Conservation (phyloP, 108 stramenopile genomes). For the Asterionellopsis glacialis region DNA sequence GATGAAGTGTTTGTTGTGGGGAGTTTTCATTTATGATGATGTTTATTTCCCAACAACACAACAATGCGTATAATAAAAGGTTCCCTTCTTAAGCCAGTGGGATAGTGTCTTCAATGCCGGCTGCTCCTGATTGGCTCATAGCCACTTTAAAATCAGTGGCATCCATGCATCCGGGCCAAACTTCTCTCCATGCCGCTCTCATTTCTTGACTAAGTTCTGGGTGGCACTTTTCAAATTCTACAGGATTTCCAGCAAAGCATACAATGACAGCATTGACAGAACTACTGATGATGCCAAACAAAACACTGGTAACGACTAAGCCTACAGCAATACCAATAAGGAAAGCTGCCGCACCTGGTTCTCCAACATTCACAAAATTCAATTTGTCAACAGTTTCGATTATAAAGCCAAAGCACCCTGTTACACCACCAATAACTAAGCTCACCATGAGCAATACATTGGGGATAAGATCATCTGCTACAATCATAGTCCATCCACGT, state of each 20-base stretch:
- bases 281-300: constrained; percentile 71
- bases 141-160: constrained; percentile 24
- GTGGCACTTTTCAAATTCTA: constrained; percentile 80
- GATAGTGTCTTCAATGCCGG: no score
- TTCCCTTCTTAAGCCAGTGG: no score
- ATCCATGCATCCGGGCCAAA: constrained; percentile 86
- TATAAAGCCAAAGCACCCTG: constrained; percentile 61
- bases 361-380: constrained; percentile 34
- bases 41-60: no score
- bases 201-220: constrained; percentile 78
- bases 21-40: no score
- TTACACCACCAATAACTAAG: constrained; percentile 69
- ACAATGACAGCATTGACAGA: constrained; percentile 87
- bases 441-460: constrained; percentile 71
- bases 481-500: constrained; percentile 84
- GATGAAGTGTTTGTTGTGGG: no score
- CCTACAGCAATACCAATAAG: constrained; percentile 65
- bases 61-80: no score
- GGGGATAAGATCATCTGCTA: constrained; percentile 81
- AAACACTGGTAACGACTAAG: constrained; percentile 59
- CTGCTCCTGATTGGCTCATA: no score
- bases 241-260: constrained; percentile 84
- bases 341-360: constrained; percentile 54
- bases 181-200: constrained; percentile 76
- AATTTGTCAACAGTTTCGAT: constrained; percentile 48